Evolutionary conservation across 2,329 filamentous ascomycete species (phyloP), one percentile per base, ranked within the genome.

Genomic region (Fusarium sp.): DNA sequence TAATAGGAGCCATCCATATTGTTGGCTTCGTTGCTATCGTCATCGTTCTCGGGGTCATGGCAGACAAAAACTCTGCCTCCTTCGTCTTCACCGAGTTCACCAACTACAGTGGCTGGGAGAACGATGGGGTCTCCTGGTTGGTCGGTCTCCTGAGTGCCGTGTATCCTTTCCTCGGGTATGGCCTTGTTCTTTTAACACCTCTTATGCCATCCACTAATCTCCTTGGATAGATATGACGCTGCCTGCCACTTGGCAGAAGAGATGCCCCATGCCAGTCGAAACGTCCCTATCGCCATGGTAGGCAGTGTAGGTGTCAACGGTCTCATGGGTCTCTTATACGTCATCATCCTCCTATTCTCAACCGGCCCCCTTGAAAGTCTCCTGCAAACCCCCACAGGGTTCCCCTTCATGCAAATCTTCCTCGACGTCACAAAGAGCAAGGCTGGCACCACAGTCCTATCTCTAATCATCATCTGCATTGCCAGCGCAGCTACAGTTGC

Each of bases 361-460:
- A 77, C 83, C 1, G 81, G 81, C 3, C 67, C 71, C 6, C 74
- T 84, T 2, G 72, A 81, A 1, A 68, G 72, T 0, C 70, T 85
- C 5, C 75, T 84, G 4, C 47, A 75, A 1, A 82, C 81, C 1
- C 76, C 78, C 0, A 83, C 80, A 0, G 83, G 82, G 0, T 82
- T 82, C 15, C 81, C 81, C 0, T 82, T 81, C 47, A 82, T 83
- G 70, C 80, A 83, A 33, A 78, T 82, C 12, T 82, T 77, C 46
- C 62, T 76, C 15, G 74, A 80, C 11, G 74, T 62, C 0, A 80
- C 78, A 0, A 53, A 69, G 8, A 77, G 75, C 3, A 56, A 18
- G 0, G 73, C 65, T 0, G 77, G 66, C 6, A 67, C 77, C 3
- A 76, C 73, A 1, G 43, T 78, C 35, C 70, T 80, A 60, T 76